Base-by-base conservation (phyloP, 352 stramenopile genomes). In the Blastocystis sp. region DNA sequence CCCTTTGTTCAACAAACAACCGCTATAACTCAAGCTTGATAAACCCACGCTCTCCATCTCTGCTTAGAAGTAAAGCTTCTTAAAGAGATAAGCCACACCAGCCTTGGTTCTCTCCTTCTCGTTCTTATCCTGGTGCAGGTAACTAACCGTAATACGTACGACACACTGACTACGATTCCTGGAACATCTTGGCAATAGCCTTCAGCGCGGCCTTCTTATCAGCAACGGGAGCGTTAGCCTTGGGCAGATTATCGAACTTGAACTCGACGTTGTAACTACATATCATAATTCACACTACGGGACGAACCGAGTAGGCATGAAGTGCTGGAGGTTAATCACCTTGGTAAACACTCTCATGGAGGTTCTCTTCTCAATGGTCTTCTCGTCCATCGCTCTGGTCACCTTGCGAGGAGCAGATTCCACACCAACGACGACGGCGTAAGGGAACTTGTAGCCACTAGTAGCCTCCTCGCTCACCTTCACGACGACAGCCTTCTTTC, bases 401-500 rank as follows among this genome's bases (percentile, higher is more conserved):
- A 91, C 88, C 69, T 82, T 91, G 33, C 88, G 76, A 81, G 88
- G 88, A 76, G 60, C 29, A n/a, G 37, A 33, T 10, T 59, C 63
- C 37, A 91, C 61, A 69, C 88, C 88, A 63, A 80, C 80, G 50
- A 91, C 88, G 21, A 91, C n/a, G 59, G 88, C 88, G 45, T 90
- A 33, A 79, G 70, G 70, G 76, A 81, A 91, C 33, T 88, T 88
- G 29, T 89, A 59, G 37, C 65, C 90, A 37, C 41, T 41, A 37
- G 61, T 90, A 4, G n/a, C 88, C 24, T 91, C 62, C 39, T 91
- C 88, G 61, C 85, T 66, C 41, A 81, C 63, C 78, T 90, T 90
- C 63, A 91, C 88, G 67, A 91, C 90, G 62, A 91, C 80, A 50
- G 88, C 88, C 88, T 91, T 91, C 88, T 91, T 91, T 24, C 88